These are phyloP conservation scores for Auricularia heimuer DNA, from an alignment of 768 basidiomycete genomes.

Conservation along the genomic window DNA sequence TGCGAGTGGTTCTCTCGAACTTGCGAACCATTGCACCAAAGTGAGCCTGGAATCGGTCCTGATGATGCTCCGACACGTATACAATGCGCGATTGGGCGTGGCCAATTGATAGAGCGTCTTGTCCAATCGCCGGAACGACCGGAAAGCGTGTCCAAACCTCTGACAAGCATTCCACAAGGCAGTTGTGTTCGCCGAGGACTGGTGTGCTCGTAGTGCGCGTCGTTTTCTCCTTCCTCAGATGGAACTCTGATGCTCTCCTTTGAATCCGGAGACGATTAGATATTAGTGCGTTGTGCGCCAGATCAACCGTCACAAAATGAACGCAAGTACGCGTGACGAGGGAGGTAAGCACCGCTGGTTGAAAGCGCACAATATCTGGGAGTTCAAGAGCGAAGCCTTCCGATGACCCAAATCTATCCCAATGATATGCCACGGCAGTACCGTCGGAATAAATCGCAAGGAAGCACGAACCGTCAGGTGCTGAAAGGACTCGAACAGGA, in stretches of 20 bases:
- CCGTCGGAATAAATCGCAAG: conserved; percentile 22
- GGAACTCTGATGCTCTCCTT: conserved; percentile 44
- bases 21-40: conserved; percentile 34
- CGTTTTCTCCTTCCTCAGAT: conserved; percentile 37
- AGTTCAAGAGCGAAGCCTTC: conserved; percentile 31
- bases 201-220: neutral
- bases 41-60: conserved; percentile 29
- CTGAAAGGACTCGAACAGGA: conserved; percentile 32
- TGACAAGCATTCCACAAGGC: conserved; percentile 41
- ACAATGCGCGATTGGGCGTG: conserved; percentile 18
- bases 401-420: conserved; percentile 44
- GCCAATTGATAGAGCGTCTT: neutral
- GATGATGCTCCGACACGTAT: conserved; percentile 33
- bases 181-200: conserved; percentile 16
- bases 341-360: conserved; percentile 31
- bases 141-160: conserved; percentile 57
- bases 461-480: conserved; percentile 48
- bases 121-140: conserved; percentile 37
- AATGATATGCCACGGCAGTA: conserved; percentile 36
- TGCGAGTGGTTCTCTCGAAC: conserved; percentile 42
- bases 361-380: conserved; percentile 15
- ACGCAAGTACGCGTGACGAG: conserved; percentile 31
- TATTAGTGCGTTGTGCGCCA: conserved; percentile 18
- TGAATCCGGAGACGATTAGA: conserved; percentile 45
- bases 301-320: conserved; percentile 35